phyloP scores from a whole-genome alignment of 805 yeast species.

The Nakazawaea wickerhamii region DNA sequence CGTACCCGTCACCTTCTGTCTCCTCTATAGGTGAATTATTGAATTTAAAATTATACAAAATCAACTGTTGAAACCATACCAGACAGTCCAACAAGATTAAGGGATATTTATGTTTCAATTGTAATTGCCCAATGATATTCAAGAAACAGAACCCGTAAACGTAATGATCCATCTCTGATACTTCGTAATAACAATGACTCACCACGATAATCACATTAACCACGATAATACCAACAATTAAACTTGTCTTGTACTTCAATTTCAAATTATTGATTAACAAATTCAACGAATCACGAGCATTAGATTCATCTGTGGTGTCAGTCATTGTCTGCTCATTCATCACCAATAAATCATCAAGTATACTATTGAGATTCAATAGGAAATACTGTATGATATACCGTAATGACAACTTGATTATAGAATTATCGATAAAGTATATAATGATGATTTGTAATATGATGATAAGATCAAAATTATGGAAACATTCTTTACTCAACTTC shows the following conservation, averaged over 20 bases:
- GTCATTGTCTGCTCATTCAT: constrained; percentile 17
- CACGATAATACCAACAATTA: constrained; percentile 4
- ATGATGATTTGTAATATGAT: neutral
- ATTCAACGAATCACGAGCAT: constrained; percentile 15
- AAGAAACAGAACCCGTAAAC: constrained; percentile 19
- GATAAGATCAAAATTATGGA: neutral
- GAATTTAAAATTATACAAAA: constrained; percentile 16
- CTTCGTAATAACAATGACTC: constrained; percentile 7
- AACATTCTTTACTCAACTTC: constrained; percentile 4
- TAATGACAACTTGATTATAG: constrained; percentile 19
- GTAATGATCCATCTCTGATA: constrained; percentile 13
- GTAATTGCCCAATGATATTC: constrained; percentile 24
- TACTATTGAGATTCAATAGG: constrained; percentile 17
- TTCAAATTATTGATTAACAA: constrained; percentile 15
- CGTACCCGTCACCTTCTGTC: constrained; percentile 14
- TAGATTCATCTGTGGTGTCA: neutral
- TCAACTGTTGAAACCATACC: constrained; percentile 18
- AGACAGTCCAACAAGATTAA: constrained; percentile 18
- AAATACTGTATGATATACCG: constrained; percentile 18
- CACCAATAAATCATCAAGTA: constrained; percentile 11
- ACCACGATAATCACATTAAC: constrained; percentile 11
- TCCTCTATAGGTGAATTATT: neutral
- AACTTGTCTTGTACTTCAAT: constrained; percentile 14
- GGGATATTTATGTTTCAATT: constrained; percentile 9
- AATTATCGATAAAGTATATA: constrained; percentile 20